A percentile compares a stretch with the other conserved stretches of the same genome.
Conservation (phyloP, 352 stramenopile genomes). For the Phytopythium litorale region DNA sequence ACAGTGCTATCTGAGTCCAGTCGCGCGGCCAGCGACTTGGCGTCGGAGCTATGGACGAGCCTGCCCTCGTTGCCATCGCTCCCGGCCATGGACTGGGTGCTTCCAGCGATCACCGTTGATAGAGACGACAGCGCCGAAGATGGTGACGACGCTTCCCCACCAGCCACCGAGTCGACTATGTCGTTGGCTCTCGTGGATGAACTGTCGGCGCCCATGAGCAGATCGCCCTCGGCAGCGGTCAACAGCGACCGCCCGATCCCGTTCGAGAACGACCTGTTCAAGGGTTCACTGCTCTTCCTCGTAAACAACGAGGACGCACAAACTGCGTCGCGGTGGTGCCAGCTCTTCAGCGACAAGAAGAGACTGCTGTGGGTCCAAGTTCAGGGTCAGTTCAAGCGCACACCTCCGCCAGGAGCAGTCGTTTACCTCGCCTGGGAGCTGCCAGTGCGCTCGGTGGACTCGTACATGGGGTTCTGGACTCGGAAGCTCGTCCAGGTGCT, state of each 20-base stretch:
- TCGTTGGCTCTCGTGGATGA: constrained; percentile 31
- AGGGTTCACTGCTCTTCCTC: constrained; percentile 32
- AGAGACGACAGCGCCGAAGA: background rate
- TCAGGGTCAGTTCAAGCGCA: constrained; percentile 55
- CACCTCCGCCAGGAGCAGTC: constrained; percentile 18
- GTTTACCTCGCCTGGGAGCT: constrained; percentile 55
- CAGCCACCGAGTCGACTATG: background rate
- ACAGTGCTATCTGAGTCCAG: background rate
- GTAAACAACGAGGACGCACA: constrained; percentile 17
- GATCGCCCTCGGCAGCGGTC: constrained; percentile 2
- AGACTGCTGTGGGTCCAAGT: constrained; percentile 51
- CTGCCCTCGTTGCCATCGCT: constrained; percentile 1
- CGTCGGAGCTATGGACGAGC: background rate
- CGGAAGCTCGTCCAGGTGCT: constrained; percentile 32
- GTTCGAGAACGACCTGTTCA: constrained; percentile 46
- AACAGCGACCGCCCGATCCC: constrained; percentile 35
- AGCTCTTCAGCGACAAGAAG: constrained; percentile 33
- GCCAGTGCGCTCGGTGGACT: constrained; percentile 22
- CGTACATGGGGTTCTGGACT: constrained; percentile 26
- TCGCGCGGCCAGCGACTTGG: background rate
- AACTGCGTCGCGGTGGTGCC: constrained; percentile 15
- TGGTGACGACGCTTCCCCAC: background rate
- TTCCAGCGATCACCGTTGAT: background rate
- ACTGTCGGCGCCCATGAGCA: constrained; percentile 1
- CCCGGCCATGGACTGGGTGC: background rate